These are phyloP conservation scores for Phytophthora megakarya DNA, from an alignment of 352 stramenopile species.

Conservation along the genomic window DNA sequence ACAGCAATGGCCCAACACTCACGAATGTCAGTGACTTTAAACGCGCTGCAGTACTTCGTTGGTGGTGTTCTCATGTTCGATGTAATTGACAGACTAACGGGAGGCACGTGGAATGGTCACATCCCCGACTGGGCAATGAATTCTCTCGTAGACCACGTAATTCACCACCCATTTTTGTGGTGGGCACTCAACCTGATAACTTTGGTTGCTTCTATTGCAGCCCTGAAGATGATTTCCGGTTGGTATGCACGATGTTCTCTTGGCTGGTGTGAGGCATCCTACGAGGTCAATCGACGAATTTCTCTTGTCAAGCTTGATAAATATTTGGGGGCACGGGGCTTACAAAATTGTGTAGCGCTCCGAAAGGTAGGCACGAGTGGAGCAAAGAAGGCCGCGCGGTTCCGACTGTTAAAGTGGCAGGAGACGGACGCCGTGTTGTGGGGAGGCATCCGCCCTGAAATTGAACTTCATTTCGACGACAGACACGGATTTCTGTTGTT, in stretches of 20 bases:
- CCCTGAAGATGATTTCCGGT: constrained; percentile 54
- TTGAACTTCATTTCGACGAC: constrained; percentile 79
- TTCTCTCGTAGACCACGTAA: constrained; percentile 46
- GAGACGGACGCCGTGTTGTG: constrained; percentile 87
- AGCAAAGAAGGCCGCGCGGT: constrained; percentile 65
- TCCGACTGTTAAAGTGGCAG: constrained; percentile 89
- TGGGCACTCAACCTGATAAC: constrained; percentile 92
- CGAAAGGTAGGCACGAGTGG: constrained; percentile 24
- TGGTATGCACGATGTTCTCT: constrained; percentile 64
- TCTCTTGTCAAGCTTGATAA: constrained; percentile 35
- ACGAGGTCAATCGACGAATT: constrained; percentile 66
- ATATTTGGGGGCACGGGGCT: constrained; percentile 36
- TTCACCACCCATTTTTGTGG: constrained; percentile 71
- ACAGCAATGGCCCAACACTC: constrained; percentile 75
- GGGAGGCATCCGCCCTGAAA: constrained; percentile 75
- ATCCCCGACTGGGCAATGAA: constrained; percentile 75
- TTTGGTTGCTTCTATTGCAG: constrained; percentile 64
- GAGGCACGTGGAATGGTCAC: constrained; percentile 91
- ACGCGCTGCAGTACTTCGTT: constrained; percentile 94
- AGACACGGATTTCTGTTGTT: constrained; percentile 67
- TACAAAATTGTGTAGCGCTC: constrained; percentile 31
- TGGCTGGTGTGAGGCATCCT: constrained; percentile 86
- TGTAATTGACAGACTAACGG: constrained; percentile 94
- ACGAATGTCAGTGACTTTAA: constrained; percentile 68
- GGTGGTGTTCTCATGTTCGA: constrained; percentile 94